Evolutionary conservation across 176 grass and related monocot genomes (phyloP).

Genomic region (Eragrostis nindensis): DNA sequence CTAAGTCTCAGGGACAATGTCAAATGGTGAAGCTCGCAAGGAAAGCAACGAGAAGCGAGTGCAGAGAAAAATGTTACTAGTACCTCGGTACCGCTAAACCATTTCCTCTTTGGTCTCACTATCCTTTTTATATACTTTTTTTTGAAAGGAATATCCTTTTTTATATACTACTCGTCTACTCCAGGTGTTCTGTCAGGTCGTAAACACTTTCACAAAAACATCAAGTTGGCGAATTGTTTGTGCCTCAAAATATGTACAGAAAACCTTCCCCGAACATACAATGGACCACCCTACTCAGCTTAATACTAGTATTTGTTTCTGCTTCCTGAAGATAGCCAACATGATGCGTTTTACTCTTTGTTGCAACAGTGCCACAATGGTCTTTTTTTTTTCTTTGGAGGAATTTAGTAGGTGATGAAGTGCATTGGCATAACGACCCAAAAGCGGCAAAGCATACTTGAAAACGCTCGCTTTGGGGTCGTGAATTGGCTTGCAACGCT

Average conservation of each 20-base stretch:
- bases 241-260: not conserved
- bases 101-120: not conserved
- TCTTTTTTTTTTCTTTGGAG: no score
- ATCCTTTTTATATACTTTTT: not conserved
- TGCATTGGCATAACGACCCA: not conserved
- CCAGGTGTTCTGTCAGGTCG: not conserved
- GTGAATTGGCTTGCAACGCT: not conserved
- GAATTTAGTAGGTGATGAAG: not conserved
- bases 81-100: not conserved
- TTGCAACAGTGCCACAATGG: no score
- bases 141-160: no score
- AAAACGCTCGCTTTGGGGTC: not conserved
- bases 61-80: not conserved
- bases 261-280: not conserved
- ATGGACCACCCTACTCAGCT: not conserved
- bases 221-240: not conserved
- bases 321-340: not conserved
- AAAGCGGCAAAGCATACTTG: not conserved
- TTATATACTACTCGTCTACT: no score
- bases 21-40: not conserved
- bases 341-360: not conserved
- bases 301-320: not conserved
- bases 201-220: not conserved
- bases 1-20: not conserved
- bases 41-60: not conserved